These are phyloP conservation scores for Salicornia ramosissima DNA, from an alignment of 148 eudicot species.

Conservation along the genomic window DNA sequence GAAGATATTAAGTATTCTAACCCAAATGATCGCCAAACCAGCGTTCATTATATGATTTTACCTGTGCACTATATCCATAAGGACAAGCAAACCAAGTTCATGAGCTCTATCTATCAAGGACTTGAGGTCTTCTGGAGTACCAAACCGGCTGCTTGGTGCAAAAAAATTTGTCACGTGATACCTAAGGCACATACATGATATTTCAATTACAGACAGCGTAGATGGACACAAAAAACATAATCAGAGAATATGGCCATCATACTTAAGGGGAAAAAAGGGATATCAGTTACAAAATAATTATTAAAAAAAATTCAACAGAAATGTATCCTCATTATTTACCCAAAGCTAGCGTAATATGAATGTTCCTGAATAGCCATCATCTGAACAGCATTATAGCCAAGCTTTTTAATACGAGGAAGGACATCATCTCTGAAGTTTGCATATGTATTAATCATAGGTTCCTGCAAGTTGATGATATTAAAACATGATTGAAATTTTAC, in stretches of 20 bases:
- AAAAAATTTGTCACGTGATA: constrained; percentile 97
- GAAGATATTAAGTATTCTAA: background rate
- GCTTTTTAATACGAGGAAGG: constrained; percentile 88
- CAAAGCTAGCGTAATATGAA: constrained; percentile 96
- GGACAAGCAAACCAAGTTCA: constrained; percentile 87
- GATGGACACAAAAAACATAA: background rate
- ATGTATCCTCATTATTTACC: constrained; percentile 43
- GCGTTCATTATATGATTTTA: constrained; percentile 20
- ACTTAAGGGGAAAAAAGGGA: background rate
- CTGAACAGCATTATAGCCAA: constrained; percentile 97
- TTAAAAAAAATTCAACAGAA: background rate
- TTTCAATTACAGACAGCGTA: constrained; percentile 13
- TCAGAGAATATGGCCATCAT: background rate
- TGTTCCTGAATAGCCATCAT: constrained; percentile 99
- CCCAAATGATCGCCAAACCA: background rate
- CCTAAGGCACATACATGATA: constrained; percentile 37
- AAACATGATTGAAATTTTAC: background rate
- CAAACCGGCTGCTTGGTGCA: constrained; percentile 99
- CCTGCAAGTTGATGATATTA: constrained; percentile 48
- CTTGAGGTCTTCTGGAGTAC: constrained; percentile 96
- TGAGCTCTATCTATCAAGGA: constrained; percentile 98
- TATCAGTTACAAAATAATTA: background rate
- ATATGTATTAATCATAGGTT: constrained; percentile 81
- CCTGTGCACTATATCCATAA: constrained; percentile 99
- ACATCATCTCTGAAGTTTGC: constrained; percentile 94